Base-by-base conservation (phyloP, 2,329 filamentous ascomycete genomes). In the Cladosporium sp. region DNA sequence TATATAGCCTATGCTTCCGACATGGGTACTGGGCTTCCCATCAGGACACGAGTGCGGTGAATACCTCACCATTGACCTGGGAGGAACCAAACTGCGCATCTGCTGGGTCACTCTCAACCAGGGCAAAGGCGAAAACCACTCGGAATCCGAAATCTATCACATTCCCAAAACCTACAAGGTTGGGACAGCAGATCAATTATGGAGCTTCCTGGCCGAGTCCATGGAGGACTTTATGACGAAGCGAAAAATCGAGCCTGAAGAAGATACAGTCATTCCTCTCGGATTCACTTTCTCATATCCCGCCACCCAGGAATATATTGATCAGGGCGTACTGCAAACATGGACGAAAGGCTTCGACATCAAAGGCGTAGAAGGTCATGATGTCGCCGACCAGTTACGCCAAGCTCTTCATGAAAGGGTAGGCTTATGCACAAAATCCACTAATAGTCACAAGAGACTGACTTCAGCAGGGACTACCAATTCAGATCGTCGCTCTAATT, bases 321-420 rank as follows among this genome's bases (percentile, higher is more conserved):
- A 98, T 71, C 91, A 96, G 77, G 94, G 94, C 69, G 85, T 96
- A 49, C 85, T 98, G 64, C 94, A 97, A 80, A 88, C 93, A 71
- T 98, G 94, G 94, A 98, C 94, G 71, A 97, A 98, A 84, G 94
- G 94, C 1, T 97, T 97, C 74, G 93, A 97, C 74, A 96, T 98
- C 76, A 85, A 88, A 52, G 93, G 93, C 29, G 92, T 97, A 21
- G 94, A 98, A 82, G 93, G 93, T 46, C 74, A 93, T 56, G 94
- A 98, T 75, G 91, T 97, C 18, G 93, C 97, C 6, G 92, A 92
- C 59, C 91, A 93, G 81, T 90, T 98, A 67, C 90, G 96, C 78
- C 86, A 86, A 62, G 92, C 93, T 21, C 82, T 98, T 69, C 84
- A 85, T 63, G 88, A 89, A 78, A 84, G 88, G 75, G 89, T 91